A percentile compares a stretch with the other conserved stretches of the same genome.
These are phyloP conservation scores for Arthrobotrys musiformis DNA, from an alignment of 2,329 filamentous ascomycete species.

Conservation along the genomic window DNA sequence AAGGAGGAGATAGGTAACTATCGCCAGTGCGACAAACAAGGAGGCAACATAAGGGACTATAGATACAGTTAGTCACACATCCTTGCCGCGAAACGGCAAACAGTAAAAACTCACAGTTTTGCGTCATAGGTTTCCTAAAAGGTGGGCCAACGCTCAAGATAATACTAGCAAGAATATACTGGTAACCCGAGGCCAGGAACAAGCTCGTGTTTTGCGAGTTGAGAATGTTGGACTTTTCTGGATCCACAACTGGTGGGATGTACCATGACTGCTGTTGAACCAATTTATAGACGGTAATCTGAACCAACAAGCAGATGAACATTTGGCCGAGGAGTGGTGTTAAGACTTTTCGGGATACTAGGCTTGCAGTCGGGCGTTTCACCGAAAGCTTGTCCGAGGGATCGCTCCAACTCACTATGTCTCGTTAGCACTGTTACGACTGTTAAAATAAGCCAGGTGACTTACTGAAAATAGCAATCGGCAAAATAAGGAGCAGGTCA, in stretches of 20 bases:
- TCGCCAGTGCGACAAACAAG: conserved; percentile 73
- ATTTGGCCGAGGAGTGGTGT: conserved; percentile 92
- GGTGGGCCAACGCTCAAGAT: conserved; percentile 91
- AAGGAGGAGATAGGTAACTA: conserved; percentile 83
- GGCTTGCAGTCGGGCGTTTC: conserved; percentile 89
- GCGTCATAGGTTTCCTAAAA: conserved; percentile 80
- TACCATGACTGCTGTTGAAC: conserved; percentile 88
- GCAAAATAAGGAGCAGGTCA: conserved; percentile 88
- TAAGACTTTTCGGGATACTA: conserved; percentile 92
- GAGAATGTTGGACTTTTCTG: conserved; percentile 81
- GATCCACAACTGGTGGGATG: conserved; percentile 79
- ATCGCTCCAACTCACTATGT: conserved; percentile 88
- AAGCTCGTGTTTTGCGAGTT: conserved; percentile 94
- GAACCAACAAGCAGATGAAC: conserved; percentile 78
- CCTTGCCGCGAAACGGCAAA: neutral
- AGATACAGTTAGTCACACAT: neutral
- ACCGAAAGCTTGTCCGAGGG: conserved; percentile 79
- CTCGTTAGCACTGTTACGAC: conserved; percentile 39
- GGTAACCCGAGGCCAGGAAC: conserved; percentile 90
- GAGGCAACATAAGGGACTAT: conserved; percentile 85
- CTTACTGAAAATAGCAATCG: conserved; percentile 92
- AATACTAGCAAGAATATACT: conserved; percentile 90
- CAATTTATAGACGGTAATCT: conserved; percentile 76
- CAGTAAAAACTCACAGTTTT: conserved; percentile 74
- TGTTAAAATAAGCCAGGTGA: conserved; percentile 22